Base-by-base conservation (phyloP, 768 basidiomycete species). In the Suillus paluster region DNA sequence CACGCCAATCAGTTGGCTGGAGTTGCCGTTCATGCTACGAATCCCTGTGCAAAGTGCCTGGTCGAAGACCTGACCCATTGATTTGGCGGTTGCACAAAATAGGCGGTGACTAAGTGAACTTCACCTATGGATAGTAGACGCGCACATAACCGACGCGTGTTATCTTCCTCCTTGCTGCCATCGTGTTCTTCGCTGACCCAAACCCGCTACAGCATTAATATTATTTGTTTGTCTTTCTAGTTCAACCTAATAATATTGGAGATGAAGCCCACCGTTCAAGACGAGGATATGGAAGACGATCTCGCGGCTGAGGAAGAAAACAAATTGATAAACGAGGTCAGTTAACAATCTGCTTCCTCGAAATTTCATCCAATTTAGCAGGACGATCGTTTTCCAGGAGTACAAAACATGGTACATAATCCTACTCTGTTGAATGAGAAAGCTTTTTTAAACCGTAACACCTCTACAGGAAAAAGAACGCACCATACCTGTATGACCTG, bases 401-500 rank as follows among this genome's bases (percentile, higher is more conserved):
- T 94, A 94, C 72, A 94, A 94, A 77, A 92, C 86, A 67, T 94
- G 92, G 92, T 91, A 68, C 68, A 71, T 52, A 62, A 42, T 34
- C 14, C 23, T 55, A 12, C 50, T 42, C 45, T 21, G 10, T 45
- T 49, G 17, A 39, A 1, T 41, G 53, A 12, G n/a, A 38, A 34
- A 4, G 41, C n/a, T 11, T 23, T 34, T 62, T n/a, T 62, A 60
- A 49, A 38, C 21, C 34, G 39, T 27, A 7, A 39, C 25, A 30
- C 21, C 53, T 62, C 46, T 55, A 54, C 73, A 95, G 92, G 92
- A 95, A 95, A 83, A 95, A 95, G 80, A 97, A 96, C 78, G 94
- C 96, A 58, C 97, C 96, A 14, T 99, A 97, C 78, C 86, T 99
- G 15, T 99, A 99, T 75, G 97, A 99, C 76, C 83, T 97, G 25